Evolutionary conservation across 2,329 filamentous ascomycete genomes (phyloP).

Genomic region (Reticulascus tulasneorum): DNA sequence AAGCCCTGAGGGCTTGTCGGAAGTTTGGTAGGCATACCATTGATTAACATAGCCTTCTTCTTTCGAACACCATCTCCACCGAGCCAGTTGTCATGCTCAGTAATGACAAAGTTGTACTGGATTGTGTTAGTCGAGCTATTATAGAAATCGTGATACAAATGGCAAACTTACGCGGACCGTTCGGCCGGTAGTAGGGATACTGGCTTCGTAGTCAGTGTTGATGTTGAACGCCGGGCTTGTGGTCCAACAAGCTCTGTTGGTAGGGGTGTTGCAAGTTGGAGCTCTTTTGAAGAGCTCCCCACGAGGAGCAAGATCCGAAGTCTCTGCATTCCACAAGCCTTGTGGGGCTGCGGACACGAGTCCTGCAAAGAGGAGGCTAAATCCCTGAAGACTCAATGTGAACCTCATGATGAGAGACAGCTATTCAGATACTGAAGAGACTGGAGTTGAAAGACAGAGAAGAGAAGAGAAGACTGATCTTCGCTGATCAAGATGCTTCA

Average conservation of each 20-base stretch:
- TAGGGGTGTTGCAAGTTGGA: conserved; percentile 19
- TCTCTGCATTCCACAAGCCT: too few species aligned
- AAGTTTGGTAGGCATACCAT: conserved; percentile 5
- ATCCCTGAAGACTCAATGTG: too few species aligned
- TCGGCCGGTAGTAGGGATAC: conserved; percentile 25
- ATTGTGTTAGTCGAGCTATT: background rate
- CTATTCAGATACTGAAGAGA: too few species aligned
- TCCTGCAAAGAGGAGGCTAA: too few species aligned
- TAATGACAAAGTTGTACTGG: conserved; percentile 14
- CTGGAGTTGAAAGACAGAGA: too few species aligned
- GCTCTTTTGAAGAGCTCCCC: too few species aligned
- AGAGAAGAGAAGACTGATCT: too few species aligned
- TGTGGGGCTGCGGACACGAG: too few species aligned
- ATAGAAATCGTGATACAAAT: too few species aligned
- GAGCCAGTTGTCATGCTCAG: conserved; percentile 11
- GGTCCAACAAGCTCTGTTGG: conserved; percentile 19
- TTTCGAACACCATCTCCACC: conserved; percentile 16
- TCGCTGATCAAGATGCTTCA: too few species aligned
- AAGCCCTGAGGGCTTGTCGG: background rate
- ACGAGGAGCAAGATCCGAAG: too few species aligned
- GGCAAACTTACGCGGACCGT: conserved; percentile 8
- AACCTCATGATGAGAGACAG: too few species aligned
- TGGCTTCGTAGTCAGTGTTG: conserved; percentile 21
- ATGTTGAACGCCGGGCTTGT: conserved; percentile 28
- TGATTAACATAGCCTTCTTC: conserved; percentile 18